Conservation (phyloP, 805 yeast genomes). For the Yarrowia sp. region DNA sequence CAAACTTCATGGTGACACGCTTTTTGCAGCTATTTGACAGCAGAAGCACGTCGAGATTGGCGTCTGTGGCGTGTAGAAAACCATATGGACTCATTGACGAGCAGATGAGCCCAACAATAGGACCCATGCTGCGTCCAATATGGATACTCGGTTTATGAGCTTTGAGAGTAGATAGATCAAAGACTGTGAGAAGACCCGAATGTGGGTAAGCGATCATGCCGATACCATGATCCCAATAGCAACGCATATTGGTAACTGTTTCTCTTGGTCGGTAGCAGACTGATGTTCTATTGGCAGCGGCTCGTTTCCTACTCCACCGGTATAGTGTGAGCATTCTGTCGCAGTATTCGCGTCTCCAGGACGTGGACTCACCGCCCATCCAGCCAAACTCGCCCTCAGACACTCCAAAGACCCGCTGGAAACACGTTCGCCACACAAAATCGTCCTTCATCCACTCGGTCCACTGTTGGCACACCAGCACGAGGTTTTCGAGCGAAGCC, state of each 20-base stretch:
- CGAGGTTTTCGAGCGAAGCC: background rate
- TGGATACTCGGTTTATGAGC: constrained; percentile 14
- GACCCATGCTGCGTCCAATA: constrained; percentile 13
- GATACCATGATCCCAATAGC: constrained; percentile 13
- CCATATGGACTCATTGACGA: constrained; percentile 17
- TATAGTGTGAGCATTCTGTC: constrained; percentile 19
- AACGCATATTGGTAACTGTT: constrained; percentile 2
- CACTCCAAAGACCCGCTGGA: constrained; percentile 15
- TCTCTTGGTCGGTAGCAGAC: constrained; percentile 13
- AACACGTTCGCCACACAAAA: constrained; percentile 25
- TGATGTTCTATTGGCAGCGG: constrained; percentile 1
- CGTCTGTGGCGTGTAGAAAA: constrained; percentile 9
- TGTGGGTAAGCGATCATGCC: constrained; percentile 17
- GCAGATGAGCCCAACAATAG: constrained; percentile 5
- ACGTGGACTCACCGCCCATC: constrained; percentile 18
- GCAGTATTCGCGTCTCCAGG: constrained; percentile 21
- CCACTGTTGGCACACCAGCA: constrained; percentile 20
- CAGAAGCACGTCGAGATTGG: constrained; percentile 10
- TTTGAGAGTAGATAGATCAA: constrained; percentile 12
- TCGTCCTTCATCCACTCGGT: constrained; percentile 21
- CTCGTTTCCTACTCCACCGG: constrained; percentile 19
- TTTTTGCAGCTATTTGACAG: constrained; percentile 10
- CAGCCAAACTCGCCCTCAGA: constrained; percentile 19
- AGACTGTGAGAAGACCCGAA: background rate
- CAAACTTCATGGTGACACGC: constrained; percentile 1